These are phyloP conservation scores for Quillaja saponaria DNA, from an alignment of 306 rosid genomes.

Conservation along the genomic window DNA sequence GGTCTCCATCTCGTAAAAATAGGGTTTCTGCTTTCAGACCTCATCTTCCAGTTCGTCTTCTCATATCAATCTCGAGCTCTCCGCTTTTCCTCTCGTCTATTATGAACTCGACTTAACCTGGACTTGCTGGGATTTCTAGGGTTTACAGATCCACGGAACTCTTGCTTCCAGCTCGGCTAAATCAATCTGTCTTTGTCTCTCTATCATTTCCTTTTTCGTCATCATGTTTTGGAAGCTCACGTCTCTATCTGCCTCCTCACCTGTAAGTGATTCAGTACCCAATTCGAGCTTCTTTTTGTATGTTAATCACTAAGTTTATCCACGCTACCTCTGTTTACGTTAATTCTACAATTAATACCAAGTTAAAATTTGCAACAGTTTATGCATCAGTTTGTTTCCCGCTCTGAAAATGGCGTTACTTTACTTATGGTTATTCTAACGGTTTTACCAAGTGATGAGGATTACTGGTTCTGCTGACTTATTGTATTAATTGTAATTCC, in stretches of 20 bases:
- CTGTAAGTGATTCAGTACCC: conserved; percentile 56
- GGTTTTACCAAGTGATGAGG: not conserved
- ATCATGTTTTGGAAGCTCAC: conserved; percentile 99
- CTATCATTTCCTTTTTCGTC: conserved; percentile 23
- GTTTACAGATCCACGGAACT: conserved; percentile 59
- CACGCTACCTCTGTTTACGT: not conserved
- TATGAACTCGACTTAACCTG: conserved; percentile 22
- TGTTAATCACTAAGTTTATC: not conserved
- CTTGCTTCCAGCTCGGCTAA: conserved; percentile 34
- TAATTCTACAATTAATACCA: conserved; percentile 33
- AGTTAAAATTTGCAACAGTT: conserved; percentile 24
- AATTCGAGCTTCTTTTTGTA: conserved; percentile 6
- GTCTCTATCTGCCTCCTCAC: conserved; percentile 87
- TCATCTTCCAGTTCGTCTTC: conserved; percentile 12
- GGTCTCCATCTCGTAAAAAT: conserved; percentile 63
- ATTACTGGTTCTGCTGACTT: not conserved
- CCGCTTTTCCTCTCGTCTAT: conserved; percentile 16
- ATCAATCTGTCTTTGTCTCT: conserved; percentile 14
- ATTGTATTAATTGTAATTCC: conserved; percentile 11
- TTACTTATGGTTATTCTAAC: not conserved
- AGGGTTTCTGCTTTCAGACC: conserved; percentile 66
- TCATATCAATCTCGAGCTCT: conserved; percentile 30
- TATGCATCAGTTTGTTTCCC: conserved; percentile 21
- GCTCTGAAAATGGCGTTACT: conserved; percentile 9
- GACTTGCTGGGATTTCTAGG: conserved; percentile 44